Base-by-base conservation (phyloP, 169 alveolate genomes). In the Plasmodium coatneyi region DNA sequence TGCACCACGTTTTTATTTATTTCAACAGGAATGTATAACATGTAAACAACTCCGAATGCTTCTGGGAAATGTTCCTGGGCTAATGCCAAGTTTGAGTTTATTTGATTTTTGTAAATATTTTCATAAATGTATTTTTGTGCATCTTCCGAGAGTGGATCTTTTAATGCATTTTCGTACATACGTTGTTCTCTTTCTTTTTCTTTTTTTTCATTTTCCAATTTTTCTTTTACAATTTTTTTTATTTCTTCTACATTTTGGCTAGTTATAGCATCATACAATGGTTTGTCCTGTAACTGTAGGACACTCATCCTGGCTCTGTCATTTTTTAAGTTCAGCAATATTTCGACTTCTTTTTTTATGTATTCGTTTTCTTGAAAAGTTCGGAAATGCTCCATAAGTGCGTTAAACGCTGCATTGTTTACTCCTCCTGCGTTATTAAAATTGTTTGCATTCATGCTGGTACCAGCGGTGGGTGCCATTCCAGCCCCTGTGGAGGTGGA, bases 21-120 rank as follows among this genome's bases (percentile, higher is more conserved):
- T 82, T 96, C 98, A 32, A 96, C 96, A 71, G 97, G 97, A 71
- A 99, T 96, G 95, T 97, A 98, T 70, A 99, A 96, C 99, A 98
- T 98, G 82, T 94, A 95, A 10, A 98, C 98, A 92, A 82, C 84
- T 70, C 96, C 96, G 46, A 92, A 92, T 30, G 96, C 94, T 79
- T 96, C 97, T 25, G 97, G 97, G 54, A 97, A 80, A 86, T 92
- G 96, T 70, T 97, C 97, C 80, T 94, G 96, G 0, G 98, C 98
- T 78, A 95, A 79, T 30, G 92, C 95, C 54, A 96, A 95, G 84
- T 97, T 98, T 81, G 98, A 98, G 80, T 98, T 96, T 52, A 98
- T 96, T 46, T 97, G 96, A 90, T 96, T 93, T 87, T 96, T 89
- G 49, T 95, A 93, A 12, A 98, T 98, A 86, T 96, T 95, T 92